Evolutionary conservation across 176 grass and related monocot species (phyloP), one percentile per base, ranked within the genome.

Genomic region (Otatea glauca): DNA sequence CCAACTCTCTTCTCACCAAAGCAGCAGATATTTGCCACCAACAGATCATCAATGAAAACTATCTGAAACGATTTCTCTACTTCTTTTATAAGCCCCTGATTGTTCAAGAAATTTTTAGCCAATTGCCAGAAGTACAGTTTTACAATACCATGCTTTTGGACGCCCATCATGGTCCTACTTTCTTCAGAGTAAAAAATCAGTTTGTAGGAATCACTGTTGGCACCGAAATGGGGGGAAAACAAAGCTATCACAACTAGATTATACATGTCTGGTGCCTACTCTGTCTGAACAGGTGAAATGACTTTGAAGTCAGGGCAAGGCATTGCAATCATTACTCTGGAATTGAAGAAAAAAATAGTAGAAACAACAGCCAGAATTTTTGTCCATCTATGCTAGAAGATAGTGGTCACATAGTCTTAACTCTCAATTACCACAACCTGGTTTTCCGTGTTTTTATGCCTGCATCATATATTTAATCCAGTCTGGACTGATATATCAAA

Each of bases 21-120:
- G 35, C 79, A 37, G 55, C 68, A 61, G 5, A n/a, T 16, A 45
- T 43, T 83, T 83, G 18, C 27, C 14, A 75, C 47, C 43, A 68
- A 23, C 4, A 49, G 66, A 65, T 67, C 6, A n/a, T 41, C 11
- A 77, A 44, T 39, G 6, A 7, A 37, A 21, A 37, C 27, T 59
- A 47, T 79, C 1, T 48, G 59, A 18, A 47, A 11, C 21, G 32
- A 18, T 32, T 35, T 17, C 8, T 50, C 9, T 29, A 63, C 15
- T 25, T 32, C 14, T 43, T 47, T 45, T 45, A 25, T 2, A 70
- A 9, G 2, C 0, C 21, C 21, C 27, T 32, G 9, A 44, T 21
- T 32, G 4, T 20, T 20, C 9, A 21, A 32, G 7, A 65, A 48
- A 32, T 47, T 47, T 38, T 32, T n/a, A 27, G 20, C 39, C 56